Conservation (phyloP, 306 rosid genomes). For the Cucurbita maxima region DNA sequence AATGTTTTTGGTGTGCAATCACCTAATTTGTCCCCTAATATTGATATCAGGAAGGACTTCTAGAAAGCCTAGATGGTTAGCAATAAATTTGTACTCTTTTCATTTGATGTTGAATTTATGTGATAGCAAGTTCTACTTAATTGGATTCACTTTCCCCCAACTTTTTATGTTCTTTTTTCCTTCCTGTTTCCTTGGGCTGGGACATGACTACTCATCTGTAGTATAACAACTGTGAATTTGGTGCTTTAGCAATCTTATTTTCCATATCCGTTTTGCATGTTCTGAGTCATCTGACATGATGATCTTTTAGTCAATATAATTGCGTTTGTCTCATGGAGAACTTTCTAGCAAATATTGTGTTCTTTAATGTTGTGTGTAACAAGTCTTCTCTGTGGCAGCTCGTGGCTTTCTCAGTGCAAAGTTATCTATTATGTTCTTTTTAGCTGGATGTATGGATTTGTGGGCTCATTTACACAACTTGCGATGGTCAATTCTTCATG, state of each 20-base stretch:
- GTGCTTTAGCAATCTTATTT: background rate
- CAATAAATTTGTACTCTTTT: background rate
- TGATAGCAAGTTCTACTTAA: background rate
- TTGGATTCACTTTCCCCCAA: background rate
- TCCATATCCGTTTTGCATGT: background rate
- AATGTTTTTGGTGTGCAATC: background rate
- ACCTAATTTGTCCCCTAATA: background rate
- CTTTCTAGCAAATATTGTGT: background rate
- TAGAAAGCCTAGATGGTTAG: background rate
- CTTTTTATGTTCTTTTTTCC: background rate
- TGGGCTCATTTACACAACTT: conserved; percentile 78
- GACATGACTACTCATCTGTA: background rate
- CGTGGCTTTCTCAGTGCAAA: conserved; percentile 71
- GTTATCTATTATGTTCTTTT: conserved; percentile 59
- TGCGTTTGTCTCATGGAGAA: background rate
- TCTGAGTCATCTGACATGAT: background rate
- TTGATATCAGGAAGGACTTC: background rate
- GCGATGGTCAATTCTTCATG: conserved; percentile 96
- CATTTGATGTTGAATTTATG: background rate
- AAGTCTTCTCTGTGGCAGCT: conserved; percentile 33
- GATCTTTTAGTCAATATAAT: background rate
- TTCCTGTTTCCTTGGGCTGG: background rate
- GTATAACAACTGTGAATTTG: background rate
- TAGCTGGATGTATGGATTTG: conserved; percentile 70
- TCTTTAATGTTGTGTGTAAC: background rate